Evolutionary conservation across 2,329 filamentous ascomycete genomes (phyloP).

Genomic region (Trichophyton rubrum): DNA sequence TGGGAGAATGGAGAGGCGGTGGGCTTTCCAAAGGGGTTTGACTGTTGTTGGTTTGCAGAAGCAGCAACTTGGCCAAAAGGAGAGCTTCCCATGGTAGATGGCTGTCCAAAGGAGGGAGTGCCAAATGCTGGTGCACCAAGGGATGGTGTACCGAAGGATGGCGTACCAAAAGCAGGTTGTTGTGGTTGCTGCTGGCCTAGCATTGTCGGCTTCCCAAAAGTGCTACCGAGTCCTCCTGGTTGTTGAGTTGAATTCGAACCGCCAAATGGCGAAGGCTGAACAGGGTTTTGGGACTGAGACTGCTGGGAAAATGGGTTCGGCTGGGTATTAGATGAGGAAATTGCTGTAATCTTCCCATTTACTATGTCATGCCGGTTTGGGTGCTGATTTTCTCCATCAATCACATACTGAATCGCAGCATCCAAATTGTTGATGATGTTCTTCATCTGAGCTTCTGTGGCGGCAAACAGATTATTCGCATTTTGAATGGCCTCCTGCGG

Average conservation of each 20-base stretch:
- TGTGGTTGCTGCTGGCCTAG: slow-evolving; percentile 23
- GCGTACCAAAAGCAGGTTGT: slow-evolving; percentile 6
- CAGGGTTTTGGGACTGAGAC: background rate
- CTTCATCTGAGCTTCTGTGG: slow-evolving; percentile 59
- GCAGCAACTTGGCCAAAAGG: slow-evolving; percentile 18
- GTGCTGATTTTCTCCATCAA: slow-evolving; percentile 54
- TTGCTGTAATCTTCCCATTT: slow-evolving; percentile 18
- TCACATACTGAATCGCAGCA: slow-evolving; percentile 58
- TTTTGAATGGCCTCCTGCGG: slow-evolving; percentile 41
- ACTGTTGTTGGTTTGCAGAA: slow-evolving; percentile 1
- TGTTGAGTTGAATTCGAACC: background rate
- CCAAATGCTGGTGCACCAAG: slow-evolving; percentile 4
- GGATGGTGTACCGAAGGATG: slow-evolving; percentile 1
- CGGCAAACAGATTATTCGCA: slow-evolving; percentile 45
- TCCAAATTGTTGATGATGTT: slow-evolving; percentile 55
- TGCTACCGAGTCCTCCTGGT: slow-evolving; percentile 13
- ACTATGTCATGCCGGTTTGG: slow-evolving; percentile 57
- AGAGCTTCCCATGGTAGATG: slow-evolving; percentile 10
- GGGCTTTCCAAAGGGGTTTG: slow-evolving; percentile 9
- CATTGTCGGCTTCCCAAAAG: slow-evolving; percentile 32
- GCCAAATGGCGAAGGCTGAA: slow-evolving; percentile 6
- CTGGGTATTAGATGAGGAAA: background rate
- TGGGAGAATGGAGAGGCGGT: slow-evolving; percentile 25
- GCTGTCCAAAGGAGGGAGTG: slow-evolving; percentile 4
- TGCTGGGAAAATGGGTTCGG: slow-evolving; percentile 23